These are phyloP conservation scores for Amanita pallidorosea DNA, from an alignment of 768 basidiomycete genomes.

Conservation along the genomic window DNA sequence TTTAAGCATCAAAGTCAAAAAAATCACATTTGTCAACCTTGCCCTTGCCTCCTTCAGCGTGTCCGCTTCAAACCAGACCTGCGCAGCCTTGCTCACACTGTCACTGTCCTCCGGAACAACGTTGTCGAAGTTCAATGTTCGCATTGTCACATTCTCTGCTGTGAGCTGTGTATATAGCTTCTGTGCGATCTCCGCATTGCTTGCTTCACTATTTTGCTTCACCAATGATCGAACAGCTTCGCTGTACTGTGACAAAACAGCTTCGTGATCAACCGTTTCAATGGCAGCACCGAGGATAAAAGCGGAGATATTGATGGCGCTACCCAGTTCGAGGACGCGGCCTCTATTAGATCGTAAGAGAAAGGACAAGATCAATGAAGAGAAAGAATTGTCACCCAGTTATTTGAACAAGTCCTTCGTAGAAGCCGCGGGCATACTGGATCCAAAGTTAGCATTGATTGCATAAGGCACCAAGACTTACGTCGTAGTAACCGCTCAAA, in stretches of 20 bases:
- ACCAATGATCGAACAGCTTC: slow-evolving; percentile 17
- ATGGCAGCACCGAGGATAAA: slow-evolving; percentile 19
- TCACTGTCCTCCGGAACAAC: neutral
- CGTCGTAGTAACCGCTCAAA: slow-evolving; percentile 10
- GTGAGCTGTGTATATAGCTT: slow-evolving; percentile 5
- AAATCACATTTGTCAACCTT: neutral
- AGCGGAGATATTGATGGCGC: slow-evolving; percentile 18
- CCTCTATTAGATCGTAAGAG: slow-evolving; percentile 9
- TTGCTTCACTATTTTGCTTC: slow-evolving; percentile 12
- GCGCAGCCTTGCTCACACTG: neutral
- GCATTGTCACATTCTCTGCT: slow-evolving; percentile 12
- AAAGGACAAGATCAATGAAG: neutral
- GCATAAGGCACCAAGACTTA: neutral
- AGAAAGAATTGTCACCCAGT: neutral
- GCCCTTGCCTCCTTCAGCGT: neutral
- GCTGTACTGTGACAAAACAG: slow-evolving; percentile 15
- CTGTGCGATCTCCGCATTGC: neutral
- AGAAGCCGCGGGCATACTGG: neutral
- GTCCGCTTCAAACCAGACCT: neutral
- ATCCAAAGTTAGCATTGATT: neutral
- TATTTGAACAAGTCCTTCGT: neutral
- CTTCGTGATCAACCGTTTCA: slow-evolving; percentile 16
- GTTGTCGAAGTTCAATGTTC: slow-evolving; percentile 16
- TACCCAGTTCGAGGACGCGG: slow-evolving; percentile 17
- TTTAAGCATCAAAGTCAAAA: neutral